phyloP scores from a whole-genome alignment of 2,329 filamentous ascomycete genomes.

The Lithohypha guttulata region DNA sequence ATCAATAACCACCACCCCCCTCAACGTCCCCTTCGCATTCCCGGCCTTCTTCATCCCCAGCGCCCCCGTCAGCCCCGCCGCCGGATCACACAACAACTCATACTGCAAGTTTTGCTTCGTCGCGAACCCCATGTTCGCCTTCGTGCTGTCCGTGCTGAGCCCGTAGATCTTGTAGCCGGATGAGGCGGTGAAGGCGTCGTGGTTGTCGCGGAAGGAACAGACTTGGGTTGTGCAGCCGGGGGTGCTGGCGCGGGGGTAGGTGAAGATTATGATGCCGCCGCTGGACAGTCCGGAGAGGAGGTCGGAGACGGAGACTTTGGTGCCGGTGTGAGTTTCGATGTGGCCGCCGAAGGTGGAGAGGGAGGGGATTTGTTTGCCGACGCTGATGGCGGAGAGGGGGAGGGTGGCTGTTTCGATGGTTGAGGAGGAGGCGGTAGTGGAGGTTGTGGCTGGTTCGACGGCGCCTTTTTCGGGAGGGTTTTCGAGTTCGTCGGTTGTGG shows the following conservation, averaged over 20 bases:
- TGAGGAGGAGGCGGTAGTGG: slow-evolving; percentile 18
- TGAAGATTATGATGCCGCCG: slow-evolving; percentile 39
- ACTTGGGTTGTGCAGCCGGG: slow-evolving; percentile 92
- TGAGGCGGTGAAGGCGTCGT: slow-evolving; percentile 61
- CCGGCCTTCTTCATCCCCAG: slow-evolving; percentile 76
- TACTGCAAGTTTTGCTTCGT: slow-evolving; percentile 85
- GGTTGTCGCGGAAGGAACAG: slow-evolving; percentile 83
- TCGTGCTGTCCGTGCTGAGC: slow-evolving; percentile 75
- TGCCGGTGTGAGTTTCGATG: slow-evolving; percentile 75
- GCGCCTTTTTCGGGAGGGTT: slow-evolving; percentile 7
- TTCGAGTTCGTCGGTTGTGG: slow-evolving; percentile 6
- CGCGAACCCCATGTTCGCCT: slow-evolving; percentile 87
- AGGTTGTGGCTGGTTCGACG: slow-evolving; percentile 22
- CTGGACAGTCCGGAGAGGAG: not conserved
- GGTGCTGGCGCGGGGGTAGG: slow-evolving; percentile 89
- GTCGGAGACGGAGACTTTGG: slow-evolving; percentile 44
- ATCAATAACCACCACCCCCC: slow-evolving; percentile 79
- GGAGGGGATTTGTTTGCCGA: slow-evolving; percentile 41
- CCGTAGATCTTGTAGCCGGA: slow-evolving; percentile 78
- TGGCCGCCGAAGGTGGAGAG: slow-evolving; percentile 52
- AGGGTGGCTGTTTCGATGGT: slow-evolving; percentile 10
- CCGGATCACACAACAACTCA: slow-evolving; percentile 72
- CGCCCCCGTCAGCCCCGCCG: slow-evolving; percentile 62
- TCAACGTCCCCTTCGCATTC: slow-evolving; percentile 55
- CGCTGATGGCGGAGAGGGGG: slow-evolving; percentile 12